Evolutionary conservation across 2,329 filamentous ascomycete species (phyloP).

Genomic region (Paraconiothyrium brasiliense): DNA sequence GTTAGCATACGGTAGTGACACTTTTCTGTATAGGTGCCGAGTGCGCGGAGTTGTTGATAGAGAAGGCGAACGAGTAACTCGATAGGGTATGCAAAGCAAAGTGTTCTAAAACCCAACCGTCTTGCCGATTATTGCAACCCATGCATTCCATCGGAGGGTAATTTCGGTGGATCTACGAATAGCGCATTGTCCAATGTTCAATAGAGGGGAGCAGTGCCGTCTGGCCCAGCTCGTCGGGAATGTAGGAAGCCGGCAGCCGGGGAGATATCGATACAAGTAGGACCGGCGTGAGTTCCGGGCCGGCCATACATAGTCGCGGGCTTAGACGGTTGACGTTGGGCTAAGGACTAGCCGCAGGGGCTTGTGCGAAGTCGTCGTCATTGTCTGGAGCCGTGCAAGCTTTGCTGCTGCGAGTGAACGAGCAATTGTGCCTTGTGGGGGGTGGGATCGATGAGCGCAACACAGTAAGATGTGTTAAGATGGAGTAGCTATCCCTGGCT

Average conservation of each 20-base stretch:
- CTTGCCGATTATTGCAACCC: too few species aligned
- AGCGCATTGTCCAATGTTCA: background rate
- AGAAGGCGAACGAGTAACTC: background rate
- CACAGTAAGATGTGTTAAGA: background rate
- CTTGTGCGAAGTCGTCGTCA: constrained; percentile 1
- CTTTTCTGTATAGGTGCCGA: background rate
- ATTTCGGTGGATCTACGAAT: constrained; percentile 4
- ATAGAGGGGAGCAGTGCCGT: background rate
- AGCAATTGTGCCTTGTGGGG: background rate
- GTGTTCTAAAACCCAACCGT: background rate
- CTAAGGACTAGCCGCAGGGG: constrained; percentile 12
- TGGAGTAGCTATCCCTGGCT: background rate
- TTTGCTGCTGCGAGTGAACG: background rate
- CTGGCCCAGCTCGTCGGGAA: constrained; percentile 3
- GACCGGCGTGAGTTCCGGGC: background rate
- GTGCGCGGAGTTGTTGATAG: background rate
- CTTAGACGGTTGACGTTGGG: constrained; percentile 1
- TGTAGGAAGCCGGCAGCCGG: constrained; percentile 6
- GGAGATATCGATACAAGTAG: constrained; percentile 9
- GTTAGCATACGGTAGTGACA: background rate
- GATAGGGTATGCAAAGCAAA: background rate
- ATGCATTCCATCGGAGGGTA: background rate
- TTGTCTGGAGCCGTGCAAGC: background rate
- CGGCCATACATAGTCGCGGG: background rate
- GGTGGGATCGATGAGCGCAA: background rate